Evolutionary conservation across 352 stramenopile genomes (phyloP), one percentile per base, ranked within the genome.

Genomic region (Phytophthora kernoviae): DNA sequence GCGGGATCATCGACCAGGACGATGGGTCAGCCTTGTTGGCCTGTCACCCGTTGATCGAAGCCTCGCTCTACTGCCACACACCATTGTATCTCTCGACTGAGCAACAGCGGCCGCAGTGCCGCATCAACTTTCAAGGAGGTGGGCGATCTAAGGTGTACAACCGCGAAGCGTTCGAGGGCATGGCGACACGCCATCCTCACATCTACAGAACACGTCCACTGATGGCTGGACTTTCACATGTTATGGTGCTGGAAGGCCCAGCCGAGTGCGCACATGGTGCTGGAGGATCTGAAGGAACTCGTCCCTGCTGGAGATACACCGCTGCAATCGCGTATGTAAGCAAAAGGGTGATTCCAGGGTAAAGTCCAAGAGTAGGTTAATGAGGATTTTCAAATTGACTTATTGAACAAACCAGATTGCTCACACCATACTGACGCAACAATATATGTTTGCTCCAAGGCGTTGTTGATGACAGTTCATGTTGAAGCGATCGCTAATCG

Each of bases 211-310:
- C 46, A 3, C 45, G 33, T 12, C 47, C 57, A 2, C 61, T 76
- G 15, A 65, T 88, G 30, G 49, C 58, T 2, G 66, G 73, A 1
- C 68, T 70, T 24, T 77, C 67, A 2, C 78, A 88, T 54, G 50
- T 60, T 12, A 68, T 88, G 52, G 59, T 88, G 20, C 54, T 84
- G 49, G 78, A 88, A 33, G 61, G 82, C 30, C 70, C 72, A 18
- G 68, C 63, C 5, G 42, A 47, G 20, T 77, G 69, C 45, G 4
- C 37, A 66, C 7, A 63, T 51, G 9, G 78, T 87, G 20, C 18
- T 84, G 14, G 40, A 58, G 3, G 55, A 68, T 34, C 58, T 84
- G 21, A 30, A 44, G 8, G 57, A 70, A 15, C 40, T 81, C 8
- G 18, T 56, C 21, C 21, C 41, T 1, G 10, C 2, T 12, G 52